Conservation (phyloP, 179 eudicot species). For the Silene vulgaris region DNA sequence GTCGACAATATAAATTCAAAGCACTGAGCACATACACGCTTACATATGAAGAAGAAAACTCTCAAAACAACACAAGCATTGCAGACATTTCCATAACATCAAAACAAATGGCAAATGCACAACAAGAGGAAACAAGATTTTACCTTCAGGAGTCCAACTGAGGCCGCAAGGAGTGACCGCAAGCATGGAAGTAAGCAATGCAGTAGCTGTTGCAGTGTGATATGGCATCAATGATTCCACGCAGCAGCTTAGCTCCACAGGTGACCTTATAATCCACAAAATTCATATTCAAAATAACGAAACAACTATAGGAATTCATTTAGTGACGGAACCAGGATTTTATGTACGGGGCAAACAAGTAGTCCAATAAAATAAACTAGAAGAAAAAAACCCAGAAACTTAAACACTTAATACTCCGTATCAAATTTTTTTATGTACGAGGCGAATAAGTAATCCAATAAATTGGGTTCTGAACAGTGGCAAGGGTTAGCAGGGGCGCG, state of each 20-base stretch:
- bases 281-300: not conserved
- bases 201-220: constrained; percentile 83
- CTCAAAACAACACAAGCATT: not conserved
- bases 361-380: too few species aligned
- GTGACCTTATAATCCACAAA: constrained; percentile 40
- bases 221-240: constrained; percentile 71
- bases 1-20: not conserved
- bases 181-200: constrained; percentile 79
- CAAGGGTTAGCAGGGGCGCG: too few species aligned
- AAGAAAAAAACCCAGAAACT: too few species aligned
- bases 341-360: too few species aligned
- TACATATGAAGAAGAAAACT: not conserved
- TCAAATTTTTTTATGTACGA: too few species aligned
- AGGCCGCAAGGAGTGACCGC: constrained; percentile 45
- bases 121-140: not conserved
- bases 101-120: not conserved
- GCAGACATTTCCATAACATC: not conserved
- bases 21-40: not conserved
- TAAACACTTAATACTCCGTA: too few species aligned
- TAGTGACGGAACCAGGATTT: too few species aligned
- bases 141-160: constrained; percentile 80
- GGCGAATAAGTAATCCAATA: too few species aligned
- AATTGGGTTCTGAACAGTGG: too few species aligned
- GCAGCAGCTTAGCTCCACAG: constrained; percentile 65
- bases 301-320: not conserved